Percentiles rank a stretch among this genome's conserved stretches.
Evolutionary conservation across 108 stramenopile species (phyloP).

Genomic region (Pseudonitzschia multiseries): DNA sequence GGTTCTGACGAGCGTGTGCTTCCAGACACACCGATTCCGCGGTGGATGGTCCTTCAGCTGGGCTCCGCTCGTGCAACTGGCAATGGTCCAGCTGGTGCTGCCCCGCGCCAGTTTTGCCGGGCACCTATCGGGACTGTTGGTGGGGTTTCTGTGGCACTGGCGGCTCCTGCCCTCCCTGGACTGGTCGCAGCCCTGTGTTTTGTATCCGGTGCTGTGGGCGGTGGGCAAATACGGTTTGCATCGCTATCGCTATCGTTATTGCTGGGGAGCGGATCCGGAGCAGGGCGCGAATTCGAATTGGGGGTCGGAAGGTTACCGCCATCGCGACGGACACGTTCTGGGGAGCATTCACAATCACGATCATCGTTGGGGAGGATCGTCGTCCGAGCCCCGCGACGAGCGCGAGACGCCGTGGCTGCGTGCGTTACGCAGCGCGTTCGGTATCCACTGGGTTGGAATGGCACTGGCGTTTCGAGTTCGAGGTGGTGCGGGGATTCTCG

Average conservation of each 20-base stretch:
- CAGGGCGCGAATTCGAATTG: not conserved
- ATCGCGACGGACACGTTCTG: conserved; percentile 9
- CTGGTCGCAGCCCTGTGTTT: conserved; percentile 54
- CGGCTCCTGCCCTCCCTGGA: conserved; percentile 65
- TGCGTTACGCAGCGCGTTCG: not conserved
- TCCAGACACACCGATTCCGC: conserved; percentile 47
- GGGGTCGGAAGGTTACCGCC: not conserved
- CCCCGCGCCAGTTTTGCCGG: conserved; percentile 69
- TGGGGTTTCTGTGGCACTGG: conserved; percentile 79
- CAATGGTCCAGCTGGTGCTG: conserved; percentile 67
- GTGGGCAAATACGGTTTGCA: conserved; percentile 27
- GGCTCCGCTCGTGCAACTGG: conserved; percentile 68
- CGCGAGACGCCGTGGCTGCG: not conserved
- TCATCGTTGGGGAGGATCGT: not conserved
- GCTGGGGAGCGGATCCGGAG: conserved; percentile 15
- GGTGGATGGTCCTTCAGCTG: conserved; percentile 65
- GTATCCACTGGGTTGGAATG: not conserved
- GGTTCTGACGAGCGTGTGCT: conserved; percentile 71
- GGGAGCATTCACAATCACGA: conserved; percentile 26
- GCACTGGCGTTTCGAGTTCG: not conserved
- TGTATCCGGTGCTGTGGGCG: conserved; percentile 56
- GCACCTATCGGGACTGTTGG: conserved; percentile 76
- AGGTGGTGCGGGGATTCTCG: not conserved
- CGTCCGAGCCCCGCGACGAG: not conserved
- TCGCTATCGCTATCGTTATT: too few relatives aligned